A percentile compares a stretch with the other conserved stretches of the same genome.
Conservation (phyloP, 345 rosid species). For the Salix purpurea region DNA sequence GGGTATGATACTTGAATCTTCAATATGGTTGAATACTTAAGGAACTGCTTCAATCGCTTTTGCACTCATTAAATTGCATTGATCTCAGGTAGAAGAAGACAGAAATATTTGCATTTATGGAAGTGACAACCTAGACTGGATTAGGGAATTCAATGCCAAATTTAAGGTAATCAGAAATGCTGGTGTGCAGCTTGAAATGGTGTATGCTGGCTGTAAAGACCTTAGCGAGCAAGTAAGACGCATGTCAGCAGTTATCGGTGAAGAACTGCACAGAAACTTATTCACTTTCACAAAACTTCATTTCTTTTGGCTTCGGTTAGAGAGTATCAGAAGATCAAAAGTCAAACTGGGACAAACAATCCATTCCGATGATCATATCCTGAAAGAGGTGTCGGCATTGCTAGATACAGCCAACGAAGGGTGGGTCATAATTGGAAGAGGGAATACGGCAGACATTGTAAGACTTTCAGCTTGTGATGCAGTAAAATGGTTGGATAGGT, state of each 20-base stretch:
- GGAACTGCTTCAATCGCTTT: too few relatives aligned
- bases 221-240: slow-evolving; percentile 23
- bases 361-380: slow-evolving; percentile 43
- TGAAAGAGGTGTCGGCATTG: slow-evolving; percentile 39
- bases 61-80: slow-evolving; percentile 5
- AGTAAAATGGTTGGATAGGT: slow-evolving; percentile 36
- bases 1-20: slow-evolving; percentile 37
- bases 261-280: slow-evolving; percentile 25
- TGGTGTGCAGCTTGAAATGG: slow-evolving; percentile 49
- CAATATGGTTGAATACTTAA: background rate
- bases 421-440: slow-evolving; percentile 67
- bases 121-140: slow-evolving; percentile 48
- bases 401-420: slow-evolving; percentile 40
- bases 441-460: slow-evolving; percentile 32
- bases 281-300: slow-evolving; percentile 38
- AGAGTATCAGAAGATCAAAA: slow-evolving; percentile 56
- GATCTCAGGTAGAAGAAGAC: slow-evolving; percentile 56
- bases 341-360: slow-evolving; percentile 25
- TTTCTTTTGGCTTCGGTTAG: slow-evolving; percentile 66
- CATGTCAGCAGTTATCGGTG: slow-evolving; percentile 23
- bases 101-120: slow-evolving; percentile 59
- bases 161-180: slow-evolving; percentile 24
- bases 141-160: slow-evolving; percentile 39
- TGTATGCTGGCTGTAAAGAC: slow-evolving; percentile 45
- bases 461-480: slow-evolving; percentile 34